Evolutionary conservation across 345 rosid genomes (phyloP).

Genomic region (Cardamine occulta): DNA sequence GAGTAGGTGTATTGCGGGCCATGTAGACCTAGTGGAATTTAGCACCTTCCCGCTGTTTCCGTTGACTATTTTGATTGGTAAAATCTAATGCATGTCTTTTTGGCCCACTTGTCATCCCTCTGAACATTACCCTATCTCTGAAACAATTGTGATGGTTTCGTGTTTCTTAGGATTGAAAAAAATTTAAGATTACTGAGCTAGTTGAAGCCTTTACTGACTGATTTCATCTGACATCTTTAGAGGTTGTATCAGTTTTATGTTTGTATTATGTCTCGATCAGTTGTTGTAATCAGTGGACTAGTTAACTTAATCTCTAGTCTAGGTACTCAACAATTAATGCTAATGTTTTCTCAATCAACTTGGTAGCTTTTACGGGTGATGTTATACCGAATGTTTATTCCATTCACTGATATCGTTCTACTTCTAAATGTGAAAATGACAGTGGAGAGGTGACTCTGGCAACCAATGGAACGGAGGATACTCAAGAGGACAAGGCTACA

Average conservation of each 20-base stretch:
- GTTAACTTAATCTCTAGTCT: not conserved
- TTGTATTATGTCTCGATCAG: not conserved
- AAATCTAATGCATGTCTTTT: slow-evolving; percentile 19
- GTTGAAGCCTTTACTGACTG: not conserved
- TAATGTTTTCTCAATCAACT: not conserved
- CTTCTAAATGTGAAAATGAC: slow-evolving; percentile 29
- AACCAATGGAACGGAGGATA: slow-evolving; percentile 80
- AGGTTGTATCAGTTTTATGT: slow-evolving; percentile 13
- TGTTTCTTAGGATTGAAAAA: not conserved
- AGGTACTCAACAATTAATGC: not conserved
- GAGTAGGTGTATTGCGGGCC: slow-evolving; percentile 36
- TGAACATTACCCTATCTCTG: not conserved
- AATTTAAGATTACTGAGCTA: not conserved
- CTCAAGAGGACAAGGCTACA: slow-evolving; percentile 68
- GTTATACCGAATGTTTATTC: not conserved
- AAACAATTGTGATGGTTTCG: not conserved
- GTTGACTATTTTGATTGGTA: slow-evolving; percentile 28
- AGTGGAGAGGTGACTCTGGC: slow-evolving; percentile 75
- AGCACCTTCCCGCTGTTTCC: not conserved
- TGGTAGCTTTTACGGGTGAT: not conserved
- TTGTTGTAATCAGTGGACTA: not conserved
- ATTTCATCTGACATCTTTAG: not conserved
- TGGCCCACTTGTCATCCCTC: slow-evolving; percentile 23
- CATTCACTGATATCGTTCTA: not conserved
- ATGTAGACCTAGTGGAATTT: slow-evolving; percentile 21